Percentiles rank a stretch among this genome's conserved stretches.
phyloP scores from a whole-genome alignment of 306 rosid genomes.

The Macrotyloma uniflorum region DNA sequence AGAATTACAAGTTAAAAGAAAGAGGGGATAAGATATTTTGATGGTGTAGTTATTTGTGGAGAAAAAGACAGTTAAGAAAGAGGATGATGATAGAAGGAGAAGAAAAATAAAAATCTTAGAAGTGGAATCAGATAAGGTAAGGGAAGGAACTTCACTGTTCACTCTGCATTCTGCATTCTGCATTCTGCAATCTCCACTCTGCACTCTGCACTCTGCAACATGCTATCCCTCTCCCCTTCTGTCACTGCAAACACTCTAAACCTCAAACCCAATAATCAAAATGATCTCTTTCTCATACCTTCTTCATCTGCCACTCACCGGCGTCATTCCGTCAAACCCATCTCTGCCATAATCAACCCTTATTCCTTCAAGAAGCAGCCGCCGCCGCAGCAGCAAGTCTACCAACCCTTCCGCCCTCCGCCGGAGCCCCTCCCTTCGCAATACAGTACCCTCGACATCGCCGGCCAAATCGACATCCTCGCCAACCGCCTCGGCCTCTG shows the following conservation, averaged over 20 bases:
- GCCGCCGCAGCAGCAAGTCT: constrained; percentile 49
- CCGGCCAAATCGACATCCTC: constrained; percentile 57
- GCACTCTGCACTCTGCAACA: not conserved
- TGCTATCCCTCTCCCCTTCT: not conserved
- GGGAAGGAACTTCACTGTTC: not conserved
- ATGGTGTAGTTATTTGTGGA: not conserved
- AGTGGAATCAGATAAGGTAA: not conserved
- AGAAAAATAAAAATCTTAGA: not conserved
- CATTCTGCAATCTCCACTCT: too few species aligned
- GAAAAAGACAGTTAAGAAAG: not conserved
- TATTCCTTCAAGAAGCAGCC: not conserved
- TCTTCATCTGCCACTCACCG: not conserved
- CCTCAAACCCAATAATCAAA: not conserved
- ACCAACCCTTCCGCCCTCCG: constrained; percentile 90
- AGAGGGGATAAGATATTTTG: not conserved
- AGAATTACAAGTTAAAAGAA: not conserved
- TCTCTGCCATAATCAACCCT: constrained; percentile 26
- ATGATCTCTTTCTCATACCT: not conserved
- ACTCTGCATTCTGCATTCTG: not conserved
- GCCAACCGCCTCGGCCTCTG: constrained; percentile 82
- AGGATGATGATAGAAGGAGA: not conserved
- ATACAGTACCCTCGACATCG: constrained; percentile 58
- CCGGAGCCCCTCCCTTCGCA: constrained; percentile 59
- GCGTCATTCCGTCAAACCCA: not conserved
- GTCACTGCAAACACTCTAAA: not conserved